These are phyloP conservation scores for Alternaria triticina DNA, from an alignment of 2,329 filamentous ascomycete species.

Conservation along the genomic window DNA sequence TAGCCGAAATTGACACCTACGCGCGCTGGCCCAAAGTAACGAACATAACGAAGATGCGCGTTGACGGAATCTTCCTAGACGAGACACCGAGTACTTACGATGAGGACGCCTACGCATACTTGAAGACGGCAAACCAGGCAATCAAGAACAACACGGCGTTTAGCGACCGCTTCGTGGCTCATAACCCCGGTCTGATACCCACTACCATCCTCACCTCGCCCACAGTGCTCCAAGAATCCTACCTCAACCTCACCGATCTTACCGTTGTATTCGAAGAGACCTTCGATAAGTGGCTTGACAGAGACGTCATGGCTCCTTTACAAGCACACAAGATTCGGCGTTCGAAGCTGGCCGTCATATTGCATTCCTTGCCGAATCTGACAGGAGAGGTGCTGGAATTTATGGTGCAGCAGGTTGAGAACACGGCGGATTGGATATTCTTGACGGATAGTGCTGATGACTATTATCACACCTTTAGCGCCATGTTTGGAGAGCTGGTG, in stretches of 20 bases:
- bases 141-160: slow-evolving; percentile 31
- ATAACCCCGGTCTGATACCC: slow-evolving; percentile 37
- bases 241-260: slow-evolving; percentile 39
- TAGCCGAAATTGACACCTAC: slow-evolving; percentile 56
- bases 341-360: slow-evolving; percentile 34
- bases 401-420: slow-evolving; percentile 37
- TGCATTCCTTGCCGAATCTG: slow-evolving; percentile 36
- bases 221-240: slow-evolving; percentile 27
- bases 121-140: slow-evolving; percentile 25
- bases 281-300: slow-evolving; percentile 37
- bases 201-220: slow-evolving; percentile 24
- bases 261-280: slow-evolving; percentile 43
- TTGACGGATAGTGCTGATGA: slow-evolving; percentile 35
- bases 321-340: slow-evolving; percentile 23
- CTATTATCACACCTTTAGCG: slow-evolving; percentile 38
- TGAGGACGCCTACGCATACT: slow-evolving; percentile 26
- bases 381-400: slow-evolving; percentile 31
- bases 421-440: slow-evolving; percentile 41
- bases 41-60: slow-evolving; percentile 48
- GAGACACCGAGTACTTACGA: slow-evolving; percentile 52
- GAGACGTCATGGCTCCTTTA: slow-evolving; percentile 25
- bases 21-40: slow-evolving; percentile 52
- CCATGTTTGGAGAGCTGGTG: slow-evolving; percentile 31
- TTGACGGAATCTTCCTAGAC: slow-evolving; percentile 61
- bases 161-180: slow-evolving; percentile 34